Evolutionary conservation across 176 grass and related monocot genomes (phyloP).

Genomic region (Oryza nivara): DNA sequence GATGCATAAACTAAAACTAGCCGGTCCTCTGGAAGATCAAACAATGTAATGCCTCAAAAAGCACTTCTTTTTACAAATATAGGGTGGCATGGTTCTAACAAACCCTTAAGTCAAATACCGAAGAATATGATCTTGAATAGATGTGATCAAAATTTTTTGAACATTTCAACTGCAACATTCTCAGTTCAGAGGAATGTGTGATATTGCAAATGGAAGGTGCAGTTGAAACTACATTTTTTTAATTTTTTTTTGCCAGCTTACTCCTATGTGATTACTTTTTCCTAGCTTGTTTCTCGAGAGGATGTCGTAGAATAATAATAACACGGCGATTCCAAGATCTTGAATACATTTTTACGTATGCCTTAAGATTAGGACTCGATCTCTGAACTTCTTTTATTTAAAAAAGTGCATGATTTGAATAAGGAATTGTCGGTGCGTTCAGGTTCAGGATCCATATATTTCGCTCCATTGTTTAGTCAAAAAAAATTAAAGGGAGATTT

Average conservation of each 20-base stretch:
- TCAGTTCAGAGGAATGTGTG: background rate
- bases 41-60: background rate
- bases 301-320: background rate
- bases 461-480: background rate
- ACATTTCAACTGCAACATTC: background rate
- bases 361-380: background rate
- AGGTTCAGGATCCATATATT: background rate
- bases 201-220: background rate
- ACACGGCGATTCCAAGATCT: no score
- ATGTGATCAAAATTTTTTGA: background rate
- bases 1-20: background rate
- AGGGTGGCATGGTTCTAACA: no score
- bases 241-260: background rate
- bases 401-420: background rate
- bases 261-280: background rate
- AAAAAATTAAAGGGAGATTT: background rate
- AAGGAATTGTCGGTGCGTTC: background rate
- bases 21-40: constrained; percentile 5
- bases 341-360: background rate
- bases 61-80: background rate
- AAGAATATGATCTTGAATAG: background rate
- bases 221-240: background rate
- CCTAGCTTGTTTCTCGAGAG: background rate
- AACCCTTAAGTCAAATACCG: background rate
- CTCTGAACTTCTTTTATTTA: background rate